Base-by-base conservation (phyloP, 2,329 filamentous ascomycete species). In the Trichothecium sympodiale region DNA sequence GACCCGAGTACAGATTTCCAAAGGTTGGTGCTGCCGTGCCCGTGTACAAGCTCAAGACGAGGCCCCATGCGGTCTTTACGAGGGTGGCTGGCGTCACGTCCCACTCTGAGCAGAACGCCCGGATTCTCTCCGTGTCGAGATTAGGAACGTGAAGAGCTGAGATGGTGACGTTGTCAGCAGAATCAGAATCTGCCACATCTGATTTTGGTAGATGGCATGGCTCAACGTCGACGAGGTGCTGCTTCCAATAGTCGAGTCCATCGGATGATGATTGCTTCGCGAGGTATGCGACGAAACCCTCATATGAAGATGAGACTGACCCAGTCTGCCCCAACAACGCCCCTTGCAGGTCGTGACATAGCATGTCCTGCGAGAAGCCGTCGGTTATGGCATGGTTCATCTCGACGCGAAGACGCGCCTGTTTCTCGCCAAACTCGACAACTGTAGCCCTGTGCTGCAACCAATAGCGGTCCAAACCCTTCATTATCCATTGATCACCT, bases 81-180 rank as follows among this genome's bases (percentile, higher is more conserved):
- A 33, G 7, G 17, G 15, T 31, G 29, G 29, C 29, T 17, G 29
- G 29, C 14, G 29, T 31, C 4, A 31, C 29, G 7, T 38, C 36
- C 36, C 31, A 38, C 7, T 38, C 5, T 15, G 30, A 23, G 14
- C 30, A 38, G 25, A 38, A 38, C 12, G 20, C 14, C 29, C 25
- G 29, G 27, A 37, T 33, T 17, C 16, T 23, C 9, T 17, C 20
- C 4, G 12, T 25, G 17, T 36, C 34, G 16, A 36, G 26, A 16
- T 12, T 10, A 16, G 15, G n/a, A 9, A 36, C 27, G 12, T 20
- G n/a, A 16, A 30, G 15, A 18, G 4, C n/a, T 12, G 17, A 17
- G 26, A 18, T 27, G 2, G 17, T n/a, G 4, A 28, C 16, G 20
- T 10, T 10, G 10, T 25, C 20, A 25, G 6, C 20, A 10, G 20